phyloP scores from a whole-genome alignment of 2,329 filamentous ascomycete genomes.

The Pestalotiopsis sp. region DNA sequence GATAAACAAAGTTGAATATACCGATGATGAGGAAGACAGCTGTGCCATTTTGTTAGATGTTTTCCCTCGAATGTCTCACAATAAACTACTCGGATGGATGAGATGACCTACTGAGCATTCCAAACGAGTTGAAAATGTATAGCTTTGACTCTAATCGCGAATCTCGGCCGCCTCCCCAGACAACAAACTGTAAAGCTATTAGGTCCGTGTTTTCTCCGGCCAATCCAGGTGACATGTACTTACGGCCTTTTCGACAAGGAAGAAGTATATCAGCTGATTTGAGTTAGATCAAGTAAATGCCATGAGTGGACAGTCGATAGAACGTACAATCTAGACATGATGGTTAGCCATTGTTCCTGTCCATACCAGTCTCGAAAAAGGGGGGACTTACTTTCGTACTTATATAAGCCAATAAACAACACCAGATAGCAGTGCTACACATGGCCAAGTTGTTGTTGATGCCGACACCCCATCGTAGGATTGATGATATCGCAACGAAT shows the following conservation, averaged over 20 bases:
- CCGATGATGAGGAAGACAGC: conserved; percentile 49
- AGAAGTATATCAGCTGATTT: conserved; percentile 60
- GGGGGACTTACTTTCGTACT: conserved; percentile 58
- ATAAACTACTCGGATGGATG: background rate
- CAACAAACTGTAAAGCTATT: conserved; percentile 52
- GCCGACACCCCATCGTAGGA: conserved; percentile 60
- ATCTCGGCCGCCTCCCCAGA: conserved; percentile 50
- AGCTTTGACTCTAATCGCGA: conserved; percentile 58
- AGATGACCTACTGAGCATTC: conserved; percentile 49
- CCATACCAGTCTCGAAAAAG: background rate
- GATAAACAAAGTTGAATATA: conserved; percentile 63
- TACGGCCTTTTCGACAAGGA: conserved; percentile 66
- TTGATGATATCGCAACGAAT: conserved; percentile 60
- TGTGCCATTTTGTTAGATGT: conserved; percentile 18
- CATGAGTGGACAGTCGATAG: conserved; percentile 18
- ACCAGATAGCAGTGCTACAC: conserved; percentile 61
- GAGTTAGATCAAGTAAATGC: background rate
- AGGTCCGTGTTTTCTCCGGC: background rate
- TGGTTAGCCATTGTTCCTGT: background rate
- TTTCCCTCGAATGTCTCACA: background rate
- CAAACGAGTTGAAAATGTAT: conserved; percentile 64
- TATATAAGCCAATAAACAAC: conserved; percentile 65
- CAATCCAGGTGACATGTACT: conserved; percentile 23
- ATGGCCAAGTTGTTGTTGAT: conserved; percentile 52
- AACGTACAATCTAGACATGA: conserved; percentile 29